Evolutionary conservation across 345 rosid species (phyloP), one percentile per base, ranked within the genome.

Genomic region (Pugionium cornutum): DNA sequence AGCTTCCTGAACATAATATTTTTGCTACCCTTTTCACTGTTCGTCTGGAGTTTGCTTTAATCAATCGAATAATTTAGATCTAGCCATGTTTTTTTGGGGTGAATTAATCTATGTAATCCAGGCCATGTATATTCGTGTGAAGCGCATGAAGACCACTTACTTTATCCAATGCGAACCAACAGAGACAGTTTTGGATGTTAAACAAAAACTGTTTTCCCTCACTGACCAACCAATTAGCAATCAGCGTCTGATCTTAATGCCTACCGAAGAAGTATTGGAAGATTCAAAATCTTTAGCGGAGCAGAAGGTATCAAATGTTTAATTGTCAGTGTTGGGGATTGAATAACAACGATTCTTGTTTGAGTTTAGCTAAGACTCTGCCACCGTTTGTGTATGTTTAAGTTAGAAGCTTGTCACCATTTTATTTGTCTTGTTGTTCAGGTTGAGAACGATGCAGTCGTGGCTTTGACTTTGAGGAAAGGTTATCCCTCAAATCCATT

Each of bases 391-490:
- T 2, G 10, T 35, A 1, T 52, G 1, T 32, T 48, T 1, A 26
- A 56, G 65, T 44, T 47, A 11, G 37, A 56, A 64, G 55, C 50
- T 60, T 34, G 9, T 64, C 37, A 40, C 25, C 25, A 1, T 59
- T 4, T 40, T 40, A 10, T 32, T 64, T 51, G 53, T 32, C 3
- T 5, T 2, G 68, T 46, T 75, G 71, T 81, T 48, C 87, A 92
- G 98, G 95, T 94, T 69, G 97, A 94, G 82, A 94, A 94, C 72
- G 99, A 94, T 75, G 89, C 89, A 39, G 86, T 88, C 29, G 88
- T 94, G 72, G 97, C 97, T 58, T 75, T 94, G 76, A 83, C 97
- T 31, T 77, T 90, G 71, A 85, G 88, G 74, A 90, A 86, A 94
- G 96, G 97, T 90, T 51, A 53, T 42, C 7, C 36, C 37, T 70